Percentiles rank a stretch among this genome's conserved stretches.
Evolutionary conservation across 2,329 filamentous ascomycete species (phyloP).

Genomic region (Botrytis sinoallii): DNA sequence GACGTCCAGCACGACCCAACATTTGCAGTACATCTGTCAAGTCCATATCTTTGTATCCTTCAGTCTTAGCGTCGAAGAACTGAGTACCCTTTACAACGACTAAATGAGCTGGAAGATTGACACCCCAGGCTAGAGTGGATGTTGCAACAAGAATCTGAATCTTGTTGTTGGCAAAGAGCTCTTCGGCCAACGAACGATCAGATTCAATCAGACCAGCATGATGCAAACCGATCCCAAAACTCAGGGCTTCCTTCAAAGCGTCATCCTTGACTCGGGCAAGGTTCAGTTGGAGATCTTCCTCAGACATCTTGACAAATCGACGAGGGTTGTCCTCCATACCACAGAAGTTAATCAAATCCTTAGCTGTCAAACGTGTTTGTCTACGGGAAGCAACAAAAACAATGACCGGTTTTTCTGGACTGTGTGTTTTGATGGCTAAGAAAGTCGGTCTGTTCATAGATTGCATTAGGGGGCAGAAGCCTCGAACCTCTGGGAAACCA

Average conservation of each 20-base stretch:
- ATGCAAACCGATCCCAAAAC: slow-evolving; percentile 94
- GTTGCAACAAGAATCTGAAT: slow-evolving; percentile 96
- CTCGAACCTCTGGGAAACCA: slow-evolving; percentile 90
- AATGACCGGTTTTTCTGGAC: slow-evolving; percentile 93
- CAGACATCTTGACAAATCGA: slow-evolving; percentile 88
- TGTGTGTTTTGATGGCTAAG: slow-evolving; percentile 93
- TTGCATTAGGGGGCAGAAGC: slow-evolving; percentile 97
- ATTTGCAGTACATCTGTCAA: slow-evolving; percentile 97
- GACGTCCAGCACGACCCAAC: slow-evolving; percentile 90
- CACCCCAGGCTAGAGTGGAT: slow-evolving; percentile 87
- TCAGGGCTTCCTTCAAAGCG: slow-evolving; percentile 86
- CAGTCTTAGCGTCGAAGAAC: slow-evolving; percentile 95
- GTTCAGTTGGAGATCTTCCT: slow-evolving; percentile 87
- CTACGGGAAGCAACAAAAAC: slow-evolving; percentile 95
- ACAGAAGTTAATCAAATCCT: slow-evolving; percentile 94
- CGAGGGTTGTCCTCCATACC: slow-evolving; percentile 98
- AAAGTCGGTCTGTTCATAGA: slow-evolving; percentile 99
- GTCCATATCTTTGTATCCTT: slow-evolving; percentile 98
- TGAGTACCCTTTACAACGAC: slow-evolving; percentile 98
- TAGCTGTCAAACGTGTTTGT: slow-evolving; percentile 91
- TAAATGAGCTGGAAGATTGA: slow-evolving; percentile 93
- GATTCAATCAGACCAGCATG: slow-evolving; percentile 96
- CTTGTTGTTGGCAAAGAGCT: slow-evolving; percentile 95
- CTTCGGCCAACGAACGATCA: slow-evolving; percentile 86
- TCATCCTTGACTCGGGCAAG: slow-evolving; percentile 91